phyloP scores from a whole-genome alignment of 768 basidiomycete genomes.

The Agrocybe pediades region DNA sequence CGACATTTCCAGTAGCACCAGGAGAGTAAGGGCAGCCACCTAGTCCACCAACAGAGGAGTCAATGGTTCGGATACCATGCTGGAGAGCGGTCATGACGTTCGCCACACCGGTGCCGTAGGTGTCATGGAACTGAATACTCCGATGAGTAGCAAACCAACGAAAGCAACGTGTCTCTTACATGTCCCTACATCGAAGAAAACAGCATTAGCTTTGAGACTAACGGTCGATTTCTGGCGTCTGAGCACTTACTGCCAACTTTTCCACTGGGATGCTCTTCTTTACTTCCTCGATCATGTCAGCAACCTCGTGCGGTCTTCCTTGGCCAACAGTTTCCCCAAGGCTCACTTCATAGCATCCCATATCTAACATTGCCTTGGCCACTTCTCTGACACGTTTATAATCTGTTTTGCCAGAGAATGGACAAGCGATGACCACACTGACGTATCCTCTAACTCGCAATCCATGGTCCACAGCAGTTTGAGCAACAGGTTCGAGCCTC shows the following conservation, averaged over 20 bases:
- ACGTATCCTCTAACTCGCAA: conserved; percentile 84
- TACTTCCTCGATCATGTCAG: conserved; percentile 70
- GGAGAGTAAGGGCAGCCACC: conserved; percentile 97
- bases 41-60: conserved; percentile 83
- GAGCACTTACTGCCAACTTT: conserved; percentile 61
- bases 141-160: conserved; percentile 1
- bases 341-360: conserved; percentile 95
- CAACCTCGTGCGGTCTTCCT: conserved; percentile 72
- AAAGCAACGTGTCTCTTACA: conserved; percentile 36
- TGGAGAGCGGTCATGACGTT: conserved; percentile 74
- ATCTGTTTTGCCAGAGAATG: conserved; percentile 81
- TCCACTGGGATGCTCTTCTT: conserved; percentile 59
- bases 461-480: conserved; percentile 57
- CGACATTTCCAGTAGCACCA: conserved; percentile 93
- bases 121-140: conserved; percentile 77
- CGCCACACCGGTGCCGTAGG: conserved; percentile 80
- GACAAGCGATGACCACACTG: conserved; percentile 81
- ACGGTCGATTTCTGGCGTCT: conserved; percentile 16
- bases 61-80: conserved; percentile 80
- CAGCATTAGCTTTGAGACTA: neutral
- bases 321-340: conserved; percentile 92
- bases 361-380: conserved; percentile 69
- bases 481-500: conserved; percentile 62
- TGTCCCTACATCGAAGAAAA: conserved; percentile 44
- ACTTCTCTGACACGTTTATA: conserved; percentile 67